A percentile compares a stretch with the other conserved stretches of the same genome.
These are phyloP conservation scores for Cryptococcus sp. DNA, from an alignment of 1,284 basidiomycete species.

Conservation along the genomic window DNA sequence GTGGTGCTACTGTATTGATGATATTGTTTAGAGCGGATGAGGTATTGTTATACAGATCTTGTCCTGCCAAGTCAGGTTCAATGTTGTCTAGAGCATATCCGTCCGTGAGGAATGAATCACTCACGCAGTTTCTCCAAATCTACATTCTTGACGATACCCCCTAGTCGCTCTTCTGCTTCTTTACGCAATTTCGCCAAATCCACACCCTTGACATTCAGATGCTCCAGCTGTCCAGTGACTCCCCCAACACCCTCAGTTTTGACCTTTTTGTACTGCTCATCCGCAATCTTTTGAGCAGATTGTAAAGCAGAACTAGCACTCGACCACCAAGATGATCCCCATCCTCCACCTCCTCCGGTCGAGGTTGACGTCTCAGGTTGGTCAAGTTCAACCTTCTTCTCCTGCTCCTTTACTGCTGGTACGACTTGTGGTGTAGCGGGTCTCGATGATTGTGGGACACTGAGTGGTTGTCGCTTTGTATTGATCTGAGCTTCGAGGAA, in stretches of 20 bases:
- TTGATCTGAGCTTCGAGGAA: slow-evolving; percentile 88
- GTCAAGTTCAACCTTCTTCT: background rate
- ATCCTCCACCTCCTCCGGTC: slow-evolving; percentile 45
- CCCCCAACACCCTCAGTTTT: slow-evolving; percentile 57
- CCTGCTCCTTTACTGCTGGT: background rate
- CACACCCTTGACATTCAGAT: slow-evolving; percentile 48
- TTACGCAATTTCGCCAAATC: slow-evolving; percentile 77
- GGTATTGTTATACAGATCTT: slow-evolving; percentile 80
- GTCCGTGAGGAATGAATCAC: slow-evolving; percentile 27
- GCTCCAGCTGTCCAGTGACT: slow-evolving; percentile 21
- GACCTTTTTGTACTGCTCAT: slow-evolving; percentile 65
- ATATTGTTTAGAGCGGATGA: slow-evolving; percentile 83
- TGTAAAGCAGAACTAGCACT: slow-evolving; percentile 80
- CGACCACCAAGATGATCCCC: slow-evolving; percentile 68
- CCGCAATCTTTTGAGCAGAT: slow-evolving; percentile 79
- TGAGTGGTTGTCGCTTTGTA: slow-evolving; percentile 57
- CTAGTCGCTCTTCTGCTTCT: slow-evolving; percentile 47
- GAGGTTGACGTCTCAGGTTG: slow-evolving; percentile 8
- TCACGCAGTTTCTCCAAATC: slow-evolving; percentile 79
- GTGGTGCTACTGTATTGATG: slow-evolving; percentile 93
- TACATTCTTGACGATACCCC: slow-evolving; percentile 61
- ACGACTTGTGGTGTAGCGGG: slow-evolving; percentile 10
- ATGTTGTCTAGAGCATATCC: background rate
- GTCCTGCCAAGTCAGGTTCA: no score
- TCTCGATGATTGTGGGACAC: slow-evolving; percentile 15